A percentile compares a stretch with the other conserved stretches of the same genome.
phyloP scores from a whole-genome alignment of 192 early-diverging fungal genomes.

The Gaertneriomyces semiglobifer region DNA sequence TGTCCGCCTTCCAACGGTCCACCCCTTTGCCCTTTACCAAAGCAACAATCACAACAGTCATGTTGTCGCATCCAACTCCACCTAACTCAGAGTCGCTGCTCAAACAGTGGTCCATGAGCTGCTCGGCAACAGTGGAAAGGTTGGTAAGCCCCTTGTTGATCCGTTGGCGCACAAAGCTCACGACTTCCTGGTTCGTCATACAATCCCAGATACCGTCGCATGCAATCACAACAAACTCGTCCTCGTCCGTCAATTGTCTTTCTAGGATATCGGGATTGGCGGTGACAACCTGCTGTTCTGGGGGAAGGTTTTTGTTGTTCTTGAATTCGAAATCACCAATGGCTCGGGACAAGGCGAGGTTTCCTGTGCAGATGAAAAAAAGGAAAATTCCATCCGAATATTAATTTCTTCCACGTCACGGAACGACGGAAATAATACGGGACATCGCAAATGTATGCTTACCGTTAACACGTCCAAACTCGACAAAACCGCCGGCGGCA shows the following conservation, averaged over 20 bases:
- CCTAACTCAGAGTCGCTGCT: slow-evolving; percentile 83
- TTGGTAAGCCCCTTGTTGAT: slow-evolving; percentile 56
- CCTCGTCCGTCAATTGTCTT: slow-evolving; percentile 55
- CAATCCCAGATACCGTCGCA: slow-evolving; percentile 99
- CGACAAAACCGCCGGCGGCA: slow-evolving; percentile 93
- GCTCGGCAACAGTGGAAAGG: slow-evolving; percentile 74
- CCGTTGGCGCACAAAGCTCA: slow-evolving; percentile 75
- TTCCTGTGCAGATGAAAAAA: slow-evolving; percentile 47
- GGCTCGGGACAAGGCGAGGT: slow-evolving; percentile 93
- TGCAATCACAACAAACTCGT: slow-evolving; percentile 93
- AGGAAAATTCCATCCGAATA: not conserved
- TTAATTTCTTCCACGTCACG: not conserved
- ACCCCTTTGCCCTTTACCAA: slow-evolving; percentile 73
- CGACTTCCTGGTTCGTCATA: slow-evolving; percentile 84
- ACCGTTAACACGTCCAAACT: slow-evolving; percentile 98
- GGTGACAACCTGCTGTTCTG: slow-evolving; percentile 91
- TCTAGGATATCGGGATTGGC: slow-evolving; percentile 80
- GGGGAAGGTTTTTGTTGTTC: slow-evolving; percentile 70
- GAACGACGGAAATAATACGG: not conserved
- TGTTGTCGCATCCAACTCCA: slow-evolving; percentile 98
- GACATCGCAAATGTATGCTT: not conserved
- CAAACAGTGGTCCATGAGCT: slow-evolving; percentile 88
- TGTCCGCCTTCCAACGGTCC: slow-evolving; percentile 65
- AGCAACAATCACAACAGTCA: slow-evolving; percentile 93
- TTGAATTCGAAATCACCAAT: slow-evolving; percentile 99